These are phyloP conservation scores for Camelina laxa DNA, from an alignment of 345 rosid species.

Conservation along the genomic window DNA sequence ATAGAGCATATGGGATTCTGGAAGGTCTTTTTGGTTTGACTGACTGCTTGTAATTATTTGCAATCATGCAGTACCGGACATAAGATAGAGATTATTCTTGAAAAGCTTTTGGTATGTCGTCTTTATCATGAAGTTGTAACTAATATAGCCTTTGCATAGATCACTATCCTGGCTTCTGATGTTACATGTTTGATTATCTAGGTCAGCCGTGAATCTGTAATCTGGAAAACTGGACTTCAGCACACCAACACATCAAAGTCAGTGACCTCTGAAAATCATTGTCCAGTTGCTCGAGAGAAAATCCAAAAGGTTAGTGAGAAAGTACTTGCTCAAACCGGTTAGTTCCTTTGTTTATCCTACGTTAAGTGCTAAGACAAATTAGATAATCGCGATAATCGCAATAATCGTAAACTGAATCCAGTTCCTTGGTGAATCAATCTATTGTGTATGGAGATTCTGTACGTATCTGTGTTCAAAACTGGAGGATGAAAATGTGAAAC, in stretches of 20 bases:
- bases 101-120: constrained; percentile 62
- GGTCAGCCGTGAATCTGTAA: constrained; percentile 69
- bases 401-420: background rate
- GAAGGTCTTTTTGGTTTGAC: constrained; percentile 23
- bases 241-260: constrained; percentile 33
- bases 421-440: constrained; percentile 12
- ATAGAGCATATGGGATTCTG: constrained; percentile 1
- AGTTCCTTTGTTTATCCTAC: constrained; percentile 9
- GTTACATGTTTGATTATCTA: constrained; percentile 42
- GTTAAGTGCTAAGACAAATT: too few species aligned
- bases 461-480: background rate
- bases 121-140: background rate
- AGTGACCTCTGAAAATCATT: constrained; percentile 21
- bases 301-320: constrained; percentile 33
- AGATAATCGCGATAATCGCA: too few species aligned
- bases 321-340: background rate
- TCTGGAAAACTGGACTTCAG: constrained; percentile 64
- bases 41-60: constrained; percentile 34
- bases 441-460: too few species aligned
- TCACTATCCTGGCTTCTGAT: constrained; percentile 18
- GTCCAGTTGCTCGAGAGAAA: constrained; percentile 33
- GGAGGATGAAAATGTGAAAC: background rate
- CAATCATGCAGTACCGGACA: constrained; percentile 72
- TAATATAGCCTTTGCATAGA: constrained; percentile 8
- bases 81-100: constrained; percentile 76